phyloP scores from a whole-genome alignment of 2,329 filamentous ascomycete species.

The Cyphellophora attinorum region DNA sequence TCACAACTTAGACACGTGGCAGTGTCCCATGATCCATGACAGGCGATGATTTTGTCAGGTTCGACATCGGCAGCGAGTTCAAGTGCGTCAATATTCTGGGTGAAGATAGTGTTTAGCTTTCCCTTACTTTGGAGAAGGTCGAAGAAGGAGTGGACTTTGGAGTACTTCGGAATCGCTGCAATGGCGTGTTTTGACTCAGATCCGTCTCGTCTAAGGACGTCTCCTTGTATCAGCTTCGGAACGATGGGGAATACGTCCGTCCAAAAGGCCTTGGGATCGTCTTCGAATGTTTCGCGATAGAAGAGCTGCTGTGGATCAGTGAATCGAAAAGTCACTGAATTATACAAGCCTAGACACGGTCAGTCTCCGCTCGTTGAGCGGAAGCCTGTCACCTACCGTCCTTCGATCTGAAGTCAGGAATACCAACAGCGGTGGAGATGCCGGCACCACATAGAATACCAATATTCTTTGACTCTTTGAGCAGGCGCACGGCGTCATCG shows the following conservation, averaged over 20 bases:
- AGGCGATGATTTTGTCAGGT: conserved; percentile 79
- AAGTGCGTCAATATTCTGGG: conserved; percentile 97
- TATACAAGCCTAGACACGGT: conserved; percentile 6
- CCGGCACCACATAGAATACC: conserved; percentile 91
- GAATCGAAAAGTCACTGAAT: conserved; percentile 56
- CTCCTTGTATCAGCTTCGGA: conserved; percentile 1
- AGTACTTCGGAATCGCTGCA: neutral
- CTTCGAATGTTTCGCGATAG: conserved; percentile 75
- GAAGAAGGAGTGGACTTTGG: conserved; percentile 71
- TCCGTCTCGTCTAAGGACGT: neutral
- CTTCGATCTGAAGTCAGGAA: conserved; percentile 93
- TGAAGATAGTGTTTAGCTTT: conserved; percentile 93
- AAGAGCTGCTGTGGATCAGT: conserved; percentile 92
- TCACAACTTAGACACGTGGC: conserved; percentile 80
- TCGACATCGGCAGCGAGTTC: conserved; percentile 77
- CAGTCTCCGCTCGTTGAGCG: too few relatives aligned
- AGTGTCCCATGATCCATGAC: conserved; percentile 90
- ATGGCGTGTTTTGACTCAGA: neutral
- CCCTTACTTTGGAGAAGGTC: conserved; percentile 74
- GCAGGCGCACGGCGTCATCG: conserved; percentile 72
- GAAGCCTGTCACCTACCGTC: conserved; percentile 55
- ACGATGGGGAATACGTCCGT: conserved; percentile 5
- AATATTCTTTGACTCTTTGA: conserved; percentile 69
- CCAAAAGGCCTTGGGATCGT: conserved; percentile 86
- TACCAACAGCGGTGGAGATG: conserved; percentile 92